phyloP scores from a whole-genome alignment of 2,329 filamentous ascomycete genomes.

The Aspergillus brunneoviolaceus region DNA sequence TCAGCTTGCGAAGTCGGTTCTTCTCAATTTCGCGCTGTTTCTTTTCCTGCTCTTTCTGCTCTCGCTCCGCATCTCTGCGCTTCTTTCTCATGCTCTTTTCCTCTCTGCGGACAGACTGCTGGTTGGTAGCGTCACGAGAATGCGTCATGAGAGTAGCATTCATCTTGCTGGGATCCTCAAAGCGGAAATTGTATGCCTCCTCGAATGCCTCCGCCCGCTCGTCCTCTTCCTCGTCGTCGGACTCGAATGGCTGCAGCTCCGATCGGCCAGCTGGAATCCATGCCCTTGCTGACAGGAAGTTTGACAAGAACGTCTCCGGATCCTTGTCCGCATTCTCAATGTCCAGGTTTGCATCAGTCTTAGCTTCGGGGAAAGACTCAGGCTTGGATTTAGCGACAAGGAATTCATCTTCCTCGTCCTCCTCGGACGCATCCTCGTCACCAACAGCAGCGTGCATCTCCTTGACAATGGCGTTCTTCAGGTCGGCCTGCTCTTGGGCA shows the following conservation, averaged over 20 bases:
- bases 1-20: conserved; percentile 78
- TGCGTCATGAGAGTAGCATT: conserved; percentile 89
- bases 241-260: conserved; percentile 80
- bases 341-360: conserved; percentile 60
- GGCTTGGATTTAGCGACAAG: conserved; percentile 68
- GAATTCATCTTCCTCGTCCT: conserved; percentile 67
- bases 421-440: conserved; percentile 48
- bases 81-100: conserved; percentile 75
- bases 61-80: conserved; percentile 73
- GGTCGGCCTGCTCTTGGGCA: conserved; percentile 79
- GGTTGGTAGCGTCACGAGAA: conserved; percentile 78
- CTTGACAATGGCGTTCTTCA: conserved; percentile 74
- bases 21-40: conserved; percentile 74
- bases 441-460: conserved; percentile 70
- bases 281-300: conserved; percentile 88
- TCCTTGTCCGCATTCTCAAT: conserved; percentile 78
- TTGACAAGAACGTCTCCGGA: conserved; percentile 88
- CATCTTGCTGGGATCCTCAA: conserved; percentile 84
- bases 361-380: conserved; percentile 29
- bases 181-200: conserved; percentile 90
- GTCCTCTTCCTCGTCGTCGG: conserved; percentile 79
- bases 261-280: conserved; percentile 73
- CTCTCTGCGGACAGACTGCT: conserved; percentile 81
- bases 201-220: conserved; percentile 82
- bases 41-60: conserved; percentile 76